Base-by-base conservation (phyloP, 768 basidiomycete species). In the Boletus subparvulus region DNA sequence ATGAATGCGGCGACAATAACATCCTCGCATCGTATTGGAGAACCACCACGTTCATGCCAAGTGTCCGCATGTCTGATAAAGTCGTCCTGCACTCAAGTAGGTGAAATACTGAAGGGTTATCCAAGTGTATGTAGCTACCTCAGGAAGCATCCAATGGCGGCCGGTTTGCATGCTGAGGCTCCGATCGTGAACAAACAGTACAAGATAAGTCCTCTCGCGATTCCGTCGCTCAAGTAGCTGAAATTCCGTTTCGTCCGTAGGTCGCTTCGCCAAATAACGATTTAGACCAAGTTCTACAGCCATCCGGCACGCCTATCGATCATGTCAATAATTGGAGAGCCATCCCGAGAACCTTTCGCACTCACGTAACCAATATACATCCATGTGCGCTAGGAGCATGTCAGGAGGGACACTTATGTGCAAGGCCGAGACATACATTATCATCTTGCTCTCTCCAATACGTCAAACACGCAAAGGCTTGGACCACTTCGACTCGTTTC, bases 381-480 rank as follows among this genome's bases (percentile, higher is more conserved):
- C 91, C 91, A 94, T 13, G 90, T 92, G 44, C 87, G 82, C 88
- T 90, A 67, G 28, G 54, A 57, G 39, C 37, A 54, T 48, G 44
- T 68, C 56, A 73, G 56, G 4, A 58, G 37, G 26, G 49, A 42
- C 37, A 35, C 32, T 41, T 33, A 19, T 24, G 40, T 19, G 14
- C 10, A 4, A 57, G 32, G 24, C 51, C 30, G 47, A 43, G 50
- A 52, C 37, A 54, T 60, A 89, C 88, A 53, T 84, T 89, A 63
- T 96, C 94, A 60, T 90, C 86, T 40, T 92, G 88, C 63, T 92
- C 90, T 68, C 83, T 87, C 91, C 92, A 95, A 72, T 94, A 95
- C 39, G 87, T 91, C 58, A 95, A 77, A 64, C 91, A 92, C 19
- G 89, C 87, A 69, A 93, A 90, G 28, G 92, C 90, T 72, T 96